Evolutionary conservation across 1,139 yeast genomes (phyloP), one percentile per base, ranked within the genome.

Genomic region (Meyerozyma athensensis): DNA sequence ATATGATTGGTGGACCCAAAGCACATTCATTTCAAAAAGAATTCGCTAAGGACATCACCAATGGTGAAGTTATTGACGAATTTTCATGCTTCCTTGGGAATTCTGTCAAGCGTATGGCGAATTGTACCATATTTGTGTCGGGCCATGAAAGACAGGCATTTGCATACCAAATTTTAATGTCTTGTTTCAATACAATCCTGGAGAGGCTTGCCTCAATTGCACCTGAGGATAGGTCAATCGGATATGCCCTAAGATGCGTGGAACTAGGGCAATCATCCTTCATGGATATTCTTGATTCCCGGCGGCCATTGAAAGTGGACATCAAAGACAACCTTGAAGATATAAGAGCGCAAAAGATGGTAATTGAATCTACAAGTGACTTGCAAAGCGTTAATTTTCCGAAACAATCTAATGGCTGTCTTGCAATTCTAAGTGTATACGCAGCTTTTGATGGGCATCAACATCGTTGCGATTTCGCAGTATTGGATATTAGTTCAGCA

Each of bases 21-120:
- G 40, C 36, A n/a, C 19, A 17, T 2, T 17, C 21, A 10, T 56
- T 58, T 39, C 55, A 50, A 39, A 64, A 64, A 42, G 45, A 48
- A 0, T 49, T 58, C 20, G 30, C 21, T n/a, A 26, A 12, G 2
- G 36, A 36, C 14, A 36, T 35, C 1, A 19, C 50, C 1, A 36
- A 38, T 7, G 30, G 39, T 7, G 21, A 23, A 9, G 42, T 60
- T 1, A 39, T 52, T 4, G 51, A 51, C n/a, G 63, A 61, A 32
- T 55, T 49, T 36, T 39, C 50, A 12, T 49, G 46, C 34, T 45
- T 61, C 9, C 39, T 51, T 2, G 48, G 50, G 26, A 48, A 42
- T 21, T 42, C 47, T 10, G n/a, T 56, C 5, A 36, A 38, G 4
- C 54, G 54, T 1, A 28, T 28, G 32, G 31, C 41, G 5, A 55